Conservation (phyloP, 2,329 filamentous ascomycete genomes). For the Colletotrichum higginsianum region DNA sequence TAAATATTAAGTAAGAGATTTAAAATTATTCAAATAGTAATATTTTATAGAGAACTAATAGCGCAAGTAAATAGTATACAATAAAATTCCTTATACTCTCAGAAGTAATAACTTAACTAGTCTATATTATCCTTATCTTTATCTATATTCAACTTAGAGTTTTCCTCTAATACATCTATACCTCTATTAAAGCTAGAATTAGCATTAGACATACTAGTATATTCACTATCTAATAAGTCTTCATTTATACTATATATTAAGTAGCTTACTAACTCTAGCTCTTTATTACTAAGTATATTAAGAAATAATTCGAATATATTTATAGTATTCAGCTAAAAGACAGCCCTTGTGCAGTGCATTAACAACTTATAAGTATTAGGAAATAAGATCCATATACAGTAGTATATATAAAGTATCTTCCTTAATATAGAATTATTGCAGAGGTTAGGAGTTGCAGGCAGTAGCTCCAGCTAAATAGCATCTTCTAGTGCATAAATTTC, state of each 20-base stretch:
- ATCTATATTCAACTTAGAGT: not conserved
- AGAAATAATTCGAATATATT: not conserved
- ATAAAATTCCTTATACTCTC: not conserved
- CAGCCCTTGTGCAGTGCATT: not conserved
- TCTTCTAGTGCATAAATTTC: slow-evolving; percentile 10
- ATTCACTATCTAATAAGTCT: not conserved
- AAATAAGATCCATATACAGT: not conserved
- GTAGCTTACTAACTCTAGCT: not conserved
- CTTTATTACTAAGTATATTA: slow-evolving; percentile 2
- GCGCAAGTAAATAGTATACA: not conserved
- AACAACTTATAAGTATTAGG: not conserved
- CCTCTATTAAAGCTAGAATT: not conserved
- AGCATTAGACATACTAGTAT: not conserved
- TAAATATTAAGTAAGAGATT: not conserved
- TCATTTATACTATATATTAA: not conserved
- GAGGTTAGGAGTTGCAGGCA: not conserved
- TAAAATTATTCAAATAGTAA: not conserved
- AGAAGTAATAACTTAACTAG: not conserved
- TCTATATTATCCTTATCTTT: slow-evolving; percentile 4
- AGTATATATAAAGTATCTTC: slow-evolving; percentile 8
- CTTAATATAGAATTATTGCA: slow-evolving; percentile 1
- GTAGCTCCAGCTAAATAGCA: not conserved
- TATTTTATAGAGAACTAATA: not conserved
- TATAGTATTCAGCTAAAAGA: slow-evolving; percentile 10
- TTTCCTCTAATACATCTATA: not conserved